Evolutionary conservation across 352 stramenopile genomes (phyloP), one percentile per base, ranked within the genome.

Genomic region (Phytophthora brassicae): DNA sequence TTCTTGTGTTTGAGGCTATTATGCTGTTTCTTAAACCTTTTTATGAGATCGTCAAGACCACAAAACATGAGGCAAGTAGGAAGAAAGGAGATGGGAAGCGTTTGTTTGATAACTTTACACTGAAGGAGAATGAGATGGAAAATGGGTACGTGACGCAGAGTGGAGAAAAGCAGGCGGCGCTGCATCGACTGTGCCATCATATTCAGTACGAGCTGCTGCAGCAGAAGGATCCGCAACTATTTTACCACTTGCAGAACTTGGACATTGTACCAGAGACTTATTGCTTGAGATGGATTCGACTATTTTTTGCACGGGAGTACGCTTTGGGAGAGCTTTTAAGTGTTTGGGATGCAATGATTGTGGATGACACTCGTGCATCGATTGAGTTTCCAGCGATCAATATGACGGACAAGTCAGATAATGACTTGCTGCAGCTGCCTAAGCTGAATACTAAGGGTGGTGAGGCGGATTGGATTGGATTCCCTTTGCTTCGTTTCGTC

Each of bases 201-300:
- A 62, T 94, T 11, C 85, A 94, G 60, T 90, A 91, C 57, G 81
- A 91, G 38, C 39, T 94, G 4, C 54, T 94, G 33, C 74, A 88
- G 38, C 75, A 92, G 49, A 88, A 82, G 20, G 84, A 94, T 20
- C 86, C 86, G n/a, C 80, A 94, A 43, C 56, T 94, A 17, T 90
- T 81, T 47, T 92, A 88, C 36, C 84, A 94, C 26, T 56, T 94
- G 8, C 72, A 88, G 44, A 90, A 94, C 56, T 62, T 93, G 35
- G 80, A 93, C 9, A 90, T 93, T 46, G 70, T 88, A 0, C 86
- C 86, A 1, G 82, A 93, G 51, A 92, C 82, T 28, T 92, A 94
- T 63, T 92, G 86, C 24, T 64, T 93, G 16, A 74, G 86, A 9
- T 94, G 86, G 86, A 76, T 92, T 14, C 86, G 86, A 0, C 71